phyloP scores from a whole-genome alignment of 2,329 filamentous ascomycete genomes.

The Chrysosphaeria jannelii region DNA sequence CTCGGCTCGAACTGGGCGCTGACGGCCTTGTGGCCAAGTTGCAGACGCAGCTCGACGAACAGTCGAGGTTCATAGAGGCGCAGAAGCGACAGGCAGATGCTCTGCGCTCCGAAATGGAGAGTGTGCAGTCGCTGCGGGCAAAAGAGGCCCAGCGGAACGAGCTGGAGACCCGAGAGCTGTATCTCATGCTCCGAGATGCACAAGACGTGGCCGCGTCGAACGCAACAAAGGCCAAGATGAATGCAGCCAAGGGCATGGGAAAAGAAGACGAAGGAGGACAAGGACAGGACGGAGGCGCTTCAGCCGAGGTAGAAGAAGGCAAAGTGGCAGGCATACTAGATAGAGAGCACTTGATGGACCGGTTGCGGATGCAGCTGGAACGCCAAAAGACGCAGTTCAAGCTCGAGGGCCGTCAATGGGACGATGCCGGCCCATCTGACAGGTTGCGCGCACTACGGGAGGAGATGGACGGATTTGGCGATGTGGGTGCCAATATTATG shows the following conservation, averaged over 20 bases:
- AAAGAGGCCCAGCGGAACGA: conserved; percentile 88
- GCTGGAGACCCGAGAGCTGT: conserved; percentile 81
- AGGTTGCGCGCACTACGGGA: conserved; percentile 73
- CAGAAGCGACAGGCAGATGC: conserved; percentile 64
- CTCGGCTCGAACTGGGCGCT: conserved; percentile 66
- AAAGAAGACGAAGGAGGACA: neutral
- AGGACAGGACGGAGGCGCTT: neutral
- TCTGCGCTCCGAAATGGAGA: conserved; percentile 68
- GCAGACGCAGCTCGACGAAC: conserved; percentile 82
- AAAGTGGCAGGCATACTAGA: conserved; percentile 83
- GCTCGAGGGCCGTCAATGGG: conserved; percentile 77
- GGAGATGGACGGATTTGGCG: conserved; percentile 46
- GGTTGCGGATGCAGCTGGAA: conserved; percentile 83
- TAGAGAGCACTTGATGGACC: conserved; percentile 71
- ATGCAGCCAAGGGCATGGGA: conserved; percentile 1
- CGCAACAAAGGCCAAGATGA: conserved; percentile 12
- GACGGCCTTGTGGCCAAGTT: conserved; percentile 81
- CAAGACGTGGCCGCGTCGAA: conserved; percentile 85
- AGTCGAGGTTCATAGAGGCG: conserved; percentile 67
- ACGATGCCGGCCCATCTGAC: conserved; percentile 67
- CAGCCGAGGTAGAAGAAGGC: conserved; percentile 30
- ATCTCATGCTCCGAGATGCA: conserved; percentile 91
- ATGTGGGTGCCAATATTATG: conserved; percentile 13
- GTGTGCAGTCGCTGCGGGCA: conserved; percentile 55
- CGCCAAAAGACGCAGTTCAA: conserved; percentile 95